phyloP scores from a whole-genome alignment of 805 yeast genomes.

The Yamadazyma akitaensis region DNA sequence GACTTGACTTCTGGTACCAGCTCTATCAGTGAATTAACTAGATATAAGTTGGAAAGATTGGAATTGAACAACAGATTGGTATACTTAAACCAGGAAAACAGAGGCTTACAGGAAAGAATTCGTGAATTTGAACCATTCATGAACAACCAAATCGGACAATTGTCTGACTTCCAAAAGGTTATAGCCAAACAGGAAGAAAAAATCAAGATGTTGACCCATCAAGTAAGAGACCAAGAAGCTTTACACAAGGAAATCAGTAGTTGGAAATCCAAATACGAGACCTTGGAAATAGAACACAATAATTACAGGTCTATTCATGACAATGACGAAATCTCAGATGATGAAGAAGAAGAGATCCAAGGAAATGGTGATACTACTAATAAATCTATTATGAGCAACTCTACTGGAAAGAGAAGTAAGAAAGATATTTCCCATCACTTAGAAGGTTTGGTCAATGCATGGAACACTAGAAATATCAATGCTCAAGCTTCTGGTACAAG shows the following conservation, averaged over 20 bases:
- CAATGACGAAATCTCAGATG: slow-evolving; percentile 32
- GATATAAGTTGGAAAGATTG: slow-evolving; percentile 41
- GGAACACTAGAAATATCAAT: slow-evolving; percentile 21
- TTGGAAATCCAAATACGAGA: slow-evolving; percentile 45
- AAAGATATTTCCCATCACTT: slow-evolving; percentile 33
- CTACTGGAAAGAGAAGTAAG: slow-evolving; percentile 22
- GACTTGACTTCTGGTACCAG: slow-evolving; percentile 5
- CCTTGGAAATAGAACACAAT: slow-evolving; percentile 42
- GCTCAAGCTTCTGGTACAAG: slow-evolving; percentile 8
- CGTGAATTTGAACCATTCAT: slow-evolving; percentile 51
- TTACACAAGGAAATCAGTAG: slow-evolving; percentile 46
- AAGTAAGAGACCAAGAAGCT: slow-evolving; percentile 42
- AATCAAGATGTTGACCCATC: slow-evolving; percentile 38
- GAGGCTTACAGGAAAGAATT: slow-evolving; percentile 37
- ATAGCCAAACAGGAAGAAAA: slow-evolving; percentile 51
- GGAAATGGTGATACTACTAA: slow-evolving; percentile 14
- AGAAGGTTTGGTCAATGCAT: slow-evolving; percentile 31
- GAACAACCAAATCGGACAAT: slow-evolving; percentile 49
- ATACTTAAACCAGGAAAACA: slow-evolving; percentile 46
- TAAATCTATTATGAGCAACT: slow-evolving; percentile 21
- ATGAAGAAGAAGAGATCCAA: slow-evolving; percentile 24
- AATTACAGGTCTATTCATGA: slow-evolving; percentile 35
- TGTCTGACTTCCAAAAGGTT: slow-evolving; percentile 50
- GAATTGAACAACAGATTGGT: slow-evolving; percentile 44
- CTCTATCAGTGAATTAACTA: slow-evolving; percentile 31